Evolutionary conservation across 2,329 filamentous ascomycete species (phyloP).

Genomic region (Thielaviopsis ethacetica): DNA sequence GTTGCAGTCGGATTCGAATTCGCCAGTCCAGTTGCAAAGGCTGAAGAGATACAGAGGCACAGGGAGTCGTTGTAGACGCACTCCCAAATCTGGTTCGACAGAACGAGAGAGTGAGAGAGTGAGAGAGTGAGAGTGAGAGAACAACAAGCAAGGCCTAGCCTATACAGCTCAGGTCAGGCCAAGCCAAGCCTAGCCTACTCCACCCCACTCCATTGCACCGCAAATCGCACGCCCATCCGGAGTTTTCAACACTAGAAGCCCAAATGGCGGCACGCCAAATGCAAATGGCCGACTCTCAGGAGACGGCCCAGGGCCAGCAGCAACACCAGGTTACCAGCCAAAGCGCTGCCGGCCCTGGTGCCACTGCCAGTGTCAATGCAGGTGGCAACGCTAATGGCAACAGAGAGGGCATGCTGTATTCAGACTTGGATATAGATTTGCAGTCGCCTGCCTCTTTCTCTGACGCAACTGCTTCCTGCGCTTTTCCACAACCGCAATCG

Average conservation of each 20-base stretch:
- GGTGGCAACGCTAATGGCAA: background rate
- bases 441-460: background rate
- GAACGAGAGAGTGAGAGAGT: background rate
- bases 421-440: slow-evolving; percentile 4
- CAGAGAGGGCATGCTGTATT: background rate
- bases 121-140: too few species aligned
- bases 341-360: background rate
- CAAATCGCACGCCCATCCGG: slow-evolving; percentile 1
- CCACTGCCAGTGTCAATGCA: slow-evolving; percentile 3
- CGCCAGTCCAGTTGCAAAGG: background rate
- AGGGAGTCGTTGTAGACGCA: background rate
- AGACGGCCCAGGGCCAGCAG: background rate
- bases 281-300: slow-evolving; percentile 4
- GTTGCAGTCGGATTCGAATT: background rate
- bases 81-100: background rate
- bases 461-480: background rate
- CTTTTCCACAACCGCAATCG: slow-evolving; percentile 1
- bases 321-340: background rate
- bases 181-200: background rate
- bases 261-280: background rate
- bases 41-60: background rate
- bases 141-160: background rate
- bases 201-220: background rate
- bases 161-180: background rate
- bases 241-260: background rate